Percentiles rank a stretch among this genome's conserved stretches.
Evolutionary conservation across 2,329 filamentous ascomycete species (phyloP).

Genomic region (Hortaea werneckii): DNA sequence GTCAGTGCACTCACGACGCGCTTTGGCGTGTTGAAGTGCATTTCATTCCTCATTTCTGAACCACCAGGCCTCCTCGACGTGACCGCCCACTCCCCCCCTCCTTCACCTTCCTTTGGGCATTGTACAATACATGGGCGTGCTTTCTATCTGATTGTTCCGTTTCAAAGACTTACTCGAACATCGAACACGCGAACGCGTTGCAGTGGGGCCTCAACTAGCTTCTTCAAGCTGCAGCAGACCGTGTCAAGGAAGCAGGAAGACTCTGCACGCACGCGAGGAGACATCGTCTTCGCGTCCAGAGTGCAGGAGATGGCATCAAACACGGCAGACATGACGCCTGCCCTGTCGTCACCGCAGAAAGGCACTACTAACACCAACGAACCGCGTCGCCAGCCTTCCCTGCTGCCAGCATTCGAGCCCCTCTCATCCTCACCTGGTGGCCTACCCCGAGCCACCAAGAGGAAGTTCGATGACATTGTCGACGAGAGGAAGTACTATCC

Average conservation of each 20-base stretch:
- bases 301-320: no score
- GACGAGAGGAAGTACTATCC: slow-evolving; percentile 60
- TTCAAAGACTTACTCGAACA: no score
- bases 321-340: slow-evolving; percentile 6
- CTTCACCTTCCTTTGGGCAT: neutral
- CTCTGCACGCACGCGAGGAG: slow-evolving; percentile 3
- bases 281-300: slow-evolving; percentile 11
- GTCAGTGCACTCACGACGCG: neutral
- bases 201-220: neutral
- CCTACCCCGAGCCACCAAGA: slow-evolving; percentile 59
- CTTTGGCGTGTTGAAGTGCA: neutral
- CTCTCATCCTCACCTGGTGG: slow-evolving; percentile 64
- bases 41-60: neutral
- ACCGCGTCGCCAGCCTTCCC: slow-evolving; percentile 39
- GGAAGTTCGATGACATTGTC: slow-evolving; percentile 46
- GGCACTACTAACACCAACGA: slow-evolving; percentile 10
- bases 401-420: slow-evolving; percentile 71
- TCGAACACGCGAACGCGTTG: neutral
- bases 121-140: neutral
- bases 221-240: neutral
- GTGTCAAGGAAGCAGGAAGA: slow-evolving; percentile 2
- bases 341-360: slow-evolving; percentile 10
- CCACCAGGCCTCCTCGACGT: neutral
- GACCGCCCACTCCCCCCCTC: neutral
- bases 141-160: neutral